Evolutionary conservation across 176 grass and related monocot genomes (phyloP).

Genomic region (Aegilops tauschii): DNA sequence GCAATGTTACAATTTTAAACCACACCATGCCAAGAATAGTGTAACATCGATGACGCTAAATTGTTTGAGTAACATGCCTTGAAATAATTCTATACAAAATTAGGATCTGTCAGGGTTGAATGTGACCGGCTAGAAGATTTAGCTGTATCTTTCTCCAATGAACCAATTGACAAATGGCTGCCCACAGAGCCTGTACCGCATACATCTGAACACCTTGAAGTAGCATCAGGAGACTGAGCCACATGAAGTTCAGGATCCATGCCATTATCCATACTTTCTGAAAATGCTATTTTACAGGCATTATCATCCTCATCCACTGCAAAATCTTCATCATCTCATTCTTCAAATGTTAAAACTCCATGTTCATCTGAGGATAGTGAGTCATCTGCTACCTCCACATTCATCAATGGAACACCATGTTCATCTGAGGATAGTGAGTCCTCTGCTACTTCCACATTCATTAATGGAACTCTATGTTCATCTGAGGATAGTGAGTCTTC

Average conservation of each 20-base stretch:
- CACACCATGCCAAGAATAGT: background rate
- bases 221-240: constrained; percentile 35
- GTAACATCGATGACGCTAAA: background rate
- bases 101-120: constrained; percentile 82
- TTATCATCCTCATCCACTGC: constrained; percentile 23
- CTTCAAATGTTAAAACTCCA: constrained; percentile 35
- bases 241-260: constrained; percentile 22
- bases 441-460: constrained; percentile 31
- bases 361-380: constrained; percentile 31
- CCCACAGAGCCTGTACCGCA: constrained; percentile 40
- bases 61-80: constrained; percentile 49
- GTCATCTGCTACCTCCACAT: constrained; percentile 32
- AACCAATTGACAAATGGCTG: constrained; percentile 20
- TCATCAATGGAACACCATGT: constrained; percentile 28
- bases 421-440: constrained; percentile 33
- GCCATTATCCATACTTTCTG: constrained; percentile 40
- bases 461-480: constrained; percentile 32
- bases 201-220: constrained; percentile 40
- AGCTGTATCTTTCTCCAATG: constrained; percentile 34
- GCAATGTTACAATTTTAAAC: background rate
- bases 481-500: constrained; percentile 29
- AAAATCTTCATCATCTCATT: constrained; percentile 30
- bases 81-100: constrained; percentile 99
- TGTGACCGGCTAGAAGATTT: constrained; percentile 54
- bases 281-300: constrained; percentile 40